A percentile compares a stretch with the other conserved stretches of the same genome.
Evolutionary conservation across 164 flowering plant genomes (phyloP).

Genomic region (Tinospora cordifolia): DNA sequence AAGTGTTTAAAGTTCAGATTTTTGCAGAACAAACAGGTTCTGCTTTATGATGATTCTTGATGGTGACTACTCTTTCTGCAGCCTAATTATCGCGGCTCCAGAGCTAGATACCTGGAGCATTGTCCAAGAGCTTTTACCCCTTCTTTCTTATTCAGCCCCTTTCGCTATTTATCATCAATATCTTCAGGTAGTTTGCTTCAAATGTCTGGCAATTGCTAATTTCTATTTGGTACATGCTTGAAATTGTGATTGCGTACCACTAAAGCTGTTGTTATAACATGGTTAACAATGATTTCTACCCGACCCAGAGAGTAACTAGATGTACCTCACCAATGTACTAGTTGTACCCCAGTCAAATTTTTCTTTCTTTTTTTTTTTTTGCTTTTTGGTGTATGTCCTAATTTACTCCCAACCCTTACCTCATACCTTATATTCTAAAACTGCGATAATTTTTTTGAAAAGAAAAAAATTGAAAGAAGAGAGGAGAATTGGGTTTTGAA

Average conservation of each 20-base stretch:
- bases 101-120: slow-evolving; percentile 68
- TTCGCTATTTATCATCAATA: slow-evolving; percentile 87
- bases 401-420: too few species aligned
- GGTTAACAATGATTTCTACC: neutral
- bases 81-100: slow-evolving; percentile 86
- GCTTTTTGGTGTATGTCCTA: too few species aligned
- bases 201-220: neutral
- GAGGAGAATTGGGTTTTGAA: too few species aligned
- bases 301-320: too few species aligned
- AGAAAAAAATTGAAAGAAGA: too few species aligned
- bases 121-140: slow-evolving; percentile 65
- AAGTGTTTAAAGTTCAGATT: slow-evolving; percentile 3
- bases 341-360: too few species aligned
- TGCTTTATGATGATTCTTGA: slow-evolving; percentile 3
- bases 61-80: slow-evolving; percentile 25
- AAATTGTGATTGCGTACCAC: neutral
- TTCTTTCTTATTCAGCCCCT: slow-evolving; percentile 77
- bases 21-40: neutral
- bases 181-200: slow-evolving; percentile 53
- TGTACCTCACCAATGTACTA: too few species aligned
- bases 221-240: neutral
- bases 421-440: too few species aligned
- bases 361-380: too few species aligned
- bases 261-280: neutral
- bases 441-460: too few species aligned